These are phyloP conservation scores for Bruguiera hainesii DNA, from an alignment of 441 rosid species.

Conservation along the genomic window DNA sequence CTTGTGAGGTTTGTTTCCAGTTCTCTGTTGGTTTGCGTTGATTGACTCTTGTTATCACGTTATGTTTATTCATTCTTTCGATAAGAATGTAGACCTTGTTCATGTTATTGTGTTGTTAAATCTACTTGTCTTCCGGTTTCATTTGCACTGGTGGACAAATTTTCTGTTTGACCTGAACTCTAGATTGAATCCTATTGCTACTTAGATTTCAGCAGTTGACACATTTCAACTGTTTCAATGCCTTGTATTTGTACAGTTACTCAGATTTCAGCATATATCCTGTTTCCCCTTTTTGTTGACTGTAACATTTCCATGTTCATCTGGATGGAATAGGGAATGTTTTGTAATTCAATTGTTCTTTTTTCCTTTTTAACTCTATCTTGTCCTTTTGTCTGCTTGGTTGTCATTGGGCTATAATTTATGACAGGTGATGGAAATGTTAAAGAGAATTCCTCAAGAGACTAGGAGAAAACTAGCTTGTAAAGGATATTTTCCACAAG, in stretches of 20 bases:
- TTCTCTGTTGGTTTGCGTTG: constrained; percentile 14
- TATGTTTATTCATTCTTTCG: constrained; percentile 1
- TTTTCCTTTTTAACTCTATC: constrained; percentile 3
- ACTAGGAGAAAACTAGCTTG: constrained; percentile 67
- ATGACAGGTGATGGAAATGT: constrained; percentile 71
- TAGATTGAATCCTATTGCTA: not conserved
- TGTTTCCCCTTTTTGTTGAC: constrained; percentile 4
- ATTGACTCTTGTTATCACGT: not conserved
- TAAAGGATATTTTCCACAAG: constrained; percentile 91
- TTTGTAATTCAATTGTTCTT: not conserved
- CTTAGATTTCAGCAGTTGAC: not conserved
- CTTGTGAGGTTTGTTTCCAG: constrained; percentile 75
- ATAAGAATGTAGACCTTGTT: not conserved
- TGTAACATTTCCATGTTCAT: not conserved
- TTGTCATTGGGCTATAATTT: constrained; percentile 16
- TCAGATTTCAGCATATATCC: constrained; percentile 6
- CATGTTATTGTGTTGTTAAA: not conserved
- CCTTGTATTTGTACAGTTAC: not conserved
- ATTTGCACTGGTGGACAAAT: constrained; percentile 1
- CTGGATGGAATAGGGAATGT: not conserved
- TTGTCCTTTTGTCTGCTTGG: not conserved
- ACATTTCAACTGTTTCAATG: not conserved
- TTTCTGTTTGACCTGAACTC: constrained; percentile 7
- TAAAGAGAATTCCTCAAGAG: constrained; percentile 63
- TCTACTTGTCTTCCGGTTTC: not conserved